Evolutionary conservation across 169 alveolate species (phyloP).

Genomic region (Eimeria maxima): DNA sequence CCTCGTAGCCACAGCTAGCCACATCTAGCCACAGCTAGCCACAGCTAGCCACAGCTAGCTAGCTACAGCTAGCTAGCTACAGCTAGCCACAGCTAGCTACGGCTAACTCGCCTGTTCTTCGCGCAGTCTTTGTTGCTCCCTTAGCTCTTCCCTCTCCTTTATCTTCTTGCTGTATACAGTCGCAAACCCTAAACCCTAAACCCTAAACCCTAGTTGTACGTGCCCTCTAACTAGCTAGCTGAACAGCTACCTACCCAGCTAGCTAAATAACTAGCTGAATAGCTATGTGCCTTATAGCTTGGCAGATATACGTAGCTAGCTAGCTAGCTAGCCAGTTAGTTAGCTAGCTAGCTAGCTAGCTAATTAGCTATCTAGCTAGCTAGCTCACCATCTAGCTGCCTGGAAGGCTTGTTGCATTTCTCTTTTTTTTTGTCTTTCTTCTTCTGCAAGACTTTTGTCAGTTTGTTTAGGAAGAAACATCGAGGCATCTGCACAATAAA

Average conservation of each 20-base stretch:
- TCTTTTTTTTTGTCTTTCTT: neutral
- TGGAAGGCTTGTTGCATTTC: neutral
- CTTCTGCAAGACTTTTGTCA: slow-evolving; percentile 20
- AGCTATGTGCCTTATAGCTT: no score
- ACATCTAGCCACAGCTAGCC: neutral
- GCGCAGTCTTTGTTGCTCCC: neutral
- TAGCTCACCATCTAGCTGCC: neutral
- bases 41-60: neutral
- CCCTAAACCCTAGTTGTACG: no score
- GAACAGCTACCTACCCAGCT: no score
- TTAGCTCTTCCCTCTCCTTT: neutral
- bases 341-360: no score
- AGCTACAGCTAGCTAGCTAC: neutral
- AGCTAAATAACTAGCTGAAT: no score
- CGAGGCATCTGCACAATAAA: neutral
- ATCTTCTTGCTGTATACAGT: slow-evolving; percentile 2
- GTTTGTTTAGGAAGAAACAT: neutral
- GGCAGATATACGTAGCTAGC: no score
- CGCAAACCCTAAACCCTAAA: slow-evolving; percentile 18
- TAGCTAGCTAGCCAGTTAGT: no score
- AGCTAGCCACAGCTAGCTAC: neutral
- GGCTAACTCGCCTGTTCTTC: neutral
- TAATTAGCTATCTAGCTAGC: no score
- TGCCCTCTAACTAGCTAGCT: no score
- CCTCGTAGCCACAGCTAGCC: neutral